Conservation (phyloP, 2,329 filamentous ascomycete genomes). For the Colletotrichum karsti region DNA sequence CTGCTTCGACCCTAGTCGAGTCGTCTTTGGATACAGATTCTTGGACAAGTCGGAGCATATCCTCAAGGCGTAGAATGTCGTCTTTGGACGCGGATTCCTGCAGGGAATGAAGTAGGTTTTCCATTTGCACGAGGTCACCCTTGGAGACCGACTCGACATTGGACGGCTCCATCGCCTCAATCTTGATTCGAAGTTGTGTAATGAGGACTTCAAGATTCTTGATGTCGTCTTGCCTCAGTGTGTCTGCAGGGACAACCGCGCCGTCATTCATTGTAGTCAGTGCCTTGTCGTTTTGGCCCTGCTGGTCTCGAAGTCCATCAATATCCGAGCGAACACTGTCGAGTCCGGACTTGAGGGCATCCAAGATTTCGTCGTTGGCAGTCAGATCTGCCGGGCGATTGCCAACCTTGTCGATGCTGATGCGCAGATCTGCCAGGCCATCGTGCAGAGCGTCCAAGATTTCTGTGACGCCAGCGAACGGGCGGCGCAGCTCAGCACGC, state of each 20-base stretch:
- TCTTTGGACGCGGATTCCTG: conserved; percentile 46
- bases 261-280: conserved; percentile 62
- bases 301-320: conserved; percentile 73
- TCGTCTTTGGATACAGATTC: conserved; percentile 27
- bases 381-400: conserved; percentile 86
- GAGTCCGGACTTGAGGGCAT: conserved; percentile 85
- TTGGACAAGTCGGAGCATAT: conserved; percentile 54
- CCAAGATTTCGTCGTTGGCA: conserved; percentile 87
- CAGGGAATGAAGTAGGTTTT: conserved; percentile 54
- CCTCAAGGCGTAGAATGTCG: conserved; percentile 44
- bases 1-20: conserved; percentile 57
- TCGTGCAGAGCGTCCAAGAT: conserved; percentile 91
- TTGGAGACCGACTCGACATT: conserved; percentile 42
- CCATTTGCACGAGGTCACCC: conserved; percentile 45
- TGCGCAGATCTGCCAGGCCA: conserved; percentile 79
- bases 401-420: conserved; percentile 78
- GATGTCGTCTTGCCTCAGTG: conserved; percentile 75
- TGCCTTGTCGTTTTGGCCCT: conserved; percentile 54
- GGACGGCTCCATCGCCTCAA: conserved; percentile 76
- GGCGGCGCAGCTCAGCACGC: conserved; percentile 76
- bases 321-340: conserved; percentile 81
- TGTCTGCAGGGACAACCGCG: conserved; percentile 58
- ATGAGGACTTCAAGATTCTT: conserved; percentile 88
- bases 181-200: conserved; percentile 82
- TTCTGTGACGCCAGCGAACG: conserved; percentile 79